Evolutionary conservation across 177 flowering plant genomes (phyloP), one percentile per base, ranked within the genome.

Genomic region (Vitis hybrid): DNA sequence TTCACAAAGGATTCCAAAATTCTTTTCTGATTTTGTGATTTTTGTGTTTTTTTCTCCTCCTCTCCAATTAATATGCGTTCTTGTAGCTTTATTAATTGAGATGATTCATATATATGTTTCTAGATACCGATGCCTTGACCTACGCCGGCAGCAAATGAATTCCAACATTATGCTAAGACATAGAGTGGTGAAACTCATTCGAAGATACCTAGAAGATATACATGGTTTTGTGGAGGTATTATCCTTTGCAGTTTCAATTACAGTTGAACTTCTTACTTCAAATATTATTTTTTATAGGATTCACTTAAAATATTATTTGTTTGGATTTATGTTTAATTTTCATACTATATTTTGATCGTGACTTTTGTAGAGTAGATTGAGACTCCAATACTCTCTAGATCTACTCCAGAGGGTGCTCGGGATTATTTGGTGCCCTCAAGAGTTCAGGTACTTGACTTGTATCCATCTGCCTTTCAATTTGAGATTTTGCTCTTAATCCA

Each of bases 391-490:
- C 93, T 95, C 68, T 92, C 91, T 65, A 89, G 90, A 77, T 95
- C 99, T 60, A 95, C 99, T 61, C 99, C 98, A 58, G 99, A 95
- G 83, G 98, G 97, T 80, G 99, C 99, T 17, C 88, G 98, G 53
- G 99, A 95, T 89, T 95, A 92, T 83, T 81, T 95, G 74, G 99
- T 95, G 55, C 98, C 99, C 54, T 90, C 99, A 74, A 87, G 98
- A 86, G 76, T 95, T 85, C 98, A 95, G 98, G 99, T 95, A 84
- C 48, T 55, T 32, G 0, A n/a, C 3, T 58, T 61, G 56, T 56
- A 11, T 69, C 21, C 13, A 59, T 62, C 10, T 77, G 21, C 2
- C 74, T 5, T 41, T 74, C 14, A 20, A 1, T 46, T 20, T 6
- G 59, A 27, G 20, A 57, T 48, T 54, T 46, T 56, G 13, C 27